Base-by-base conservation (phyloP, 129 eudicot species). In the Lonicera japonica region DNA sequence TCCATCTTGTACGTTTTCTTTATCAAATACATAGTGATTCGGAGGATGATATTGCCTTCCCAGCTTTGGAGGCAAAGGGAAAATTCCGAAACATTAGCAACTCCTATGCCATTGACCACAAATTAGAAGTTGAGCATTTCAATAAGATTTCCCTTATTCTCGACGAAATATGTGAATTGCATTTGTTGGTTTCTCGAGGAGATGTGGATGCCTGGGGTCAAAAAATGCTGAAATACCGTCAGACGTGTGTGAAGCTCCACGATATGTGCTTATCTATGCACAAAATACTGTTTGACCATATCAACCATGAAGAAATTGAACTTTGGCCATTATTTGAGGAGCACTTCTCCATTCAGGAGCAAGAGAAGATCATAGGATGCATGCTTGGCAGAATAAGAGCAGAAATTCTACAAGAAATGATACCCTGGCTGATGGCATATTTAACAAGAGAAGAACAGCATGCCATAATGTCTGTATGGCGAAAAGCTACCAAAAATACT, bases 311-410 rank as follows among this genome's bases (percentile, higher is more conserved):
- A 72, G 96, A 85, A 71, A 73, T 83, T 34, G 95, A 82, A 62
- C 73, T 92, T 14, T 85, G 83, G 80, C 91, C 96, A 41, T 67
- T 88, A 61, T 87, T 82, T 70, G 75, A 75, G 76, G 83, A 78
- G 54, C 56, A 74, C 73, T 78, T 92, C 61, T 82, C 99, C 25
- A 56, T 68, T 52, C 79, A 82, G 70, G 99, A 92, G 75, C 96
- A 92, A 70, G 89, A 82, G 74, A 87, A 82, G 72, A 79, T 88
- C 64, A 70, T 85, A 12, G 99, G 91, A 46, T 62, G 79, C 67
- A 87, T 92, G 95, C 95, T 92, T 73, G 99, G 99, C 36, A 76
- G 91, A 73, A 82, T 82, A 61, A 75, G 71, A 70, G 96, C 95
- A 16, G 96, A 88, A 65, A 76, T 72, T 71, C 73, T 92, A 29